These are phyloP conservation scores for Fusarium sp. DNA, from an alignment of 2,329 filamentous ascomycete genomes.

Conservation along the genomic window DNA sequence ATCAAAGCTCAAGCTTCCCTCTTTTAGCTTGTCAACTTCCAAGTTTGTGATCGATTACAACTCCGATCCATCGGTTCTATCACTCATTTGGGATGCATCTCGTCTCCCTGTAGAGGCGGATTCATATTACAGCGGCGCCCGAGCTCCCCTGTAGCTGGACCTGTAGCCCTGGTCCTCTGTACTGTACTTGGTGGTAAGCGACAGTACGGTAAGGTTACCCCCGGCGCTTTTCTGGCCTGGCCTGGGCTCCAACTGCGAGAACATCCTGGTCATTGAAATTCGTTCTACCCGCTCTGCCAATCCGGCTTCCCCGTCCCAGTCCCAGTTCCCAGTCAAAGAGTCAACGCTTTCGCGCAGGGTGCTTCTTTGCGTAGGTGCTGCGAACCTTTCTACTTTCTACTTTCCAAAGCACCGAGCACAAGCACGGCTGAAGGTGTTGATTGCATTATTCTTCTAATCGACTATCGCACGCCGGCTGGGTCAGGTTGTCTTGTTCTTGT, in stretches of 20 bases:
- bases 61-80: conserved; percentile 28
- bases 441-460: conserved; percentile 13
- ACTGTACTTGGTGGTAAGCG: conserved; percentile 2
- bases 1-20: conserved; percentile 14
- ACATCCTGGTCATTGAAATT: conserved; percentile 37
- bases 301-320: conserved; percentile 44
- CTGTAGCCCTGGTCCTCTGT: background rate
- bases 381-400: conserved; percentile 39
- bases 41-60: conserved; percentile 27
- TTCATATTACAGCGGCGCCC: conserved; percentile 37
- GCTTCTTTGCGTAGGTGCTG: conserved; percentile 40
- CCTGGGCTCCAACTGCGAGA: background rate
- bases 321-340: conserved; percentile 9
- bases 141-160: conserved; percentile 27
- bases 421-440: conserved; percentile 23
- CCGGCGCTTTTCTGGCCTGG: conserved; percentile 31
- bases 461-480: conserved; percentile 38
- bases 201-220: conserved; percentile 6
- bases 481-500: conserved; percentile 36
- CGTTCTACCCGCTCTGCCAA: conserved; percentile 40
- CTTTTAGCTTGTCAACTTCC: conserved; percentile 27
- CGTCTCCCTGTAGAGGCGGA: conserved; percentile 21
- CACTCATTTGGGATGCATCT: conserved; percentile 25
- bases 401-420: conserved; percentile 22
- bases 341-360: conserved; percentile 40